Evolutionary conservation across 495 filamentous ascomycete genomes (phyloP), one percentile per base, ranked within the genome.

Genomic region (Penicillium antarcticum): DNA sequence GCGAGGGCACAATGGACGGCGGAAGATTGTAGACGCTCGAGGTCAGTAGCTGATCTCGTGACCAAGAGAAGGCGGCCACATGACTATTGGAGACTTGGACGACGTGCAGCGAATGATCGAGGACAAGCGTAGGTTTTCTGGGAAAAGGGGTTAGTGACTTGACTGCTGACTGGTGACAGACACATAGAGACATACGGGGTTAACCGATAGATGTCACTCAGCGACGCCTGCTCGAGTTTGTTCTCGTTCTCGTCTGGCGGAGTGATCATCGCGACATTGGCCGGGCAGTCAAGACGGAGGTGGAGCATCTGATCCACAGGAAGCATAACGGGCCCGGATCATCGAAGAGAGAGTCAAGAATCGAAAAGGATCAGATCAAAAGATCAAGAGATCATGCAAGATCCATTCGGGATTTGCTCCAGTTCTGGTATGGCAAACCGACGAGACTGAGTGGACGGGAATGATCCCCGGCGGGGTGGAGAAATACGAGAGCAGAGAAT

Each of bases 11-110:
- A 24, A 53, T 39, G 38, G 59, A 41, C 17, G 74, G 74, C 10
- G 55, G 55, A 36, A 69, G 45, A 21, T 70, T 67, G 39, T 76
- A 71, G 33, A 84, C 68, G 17, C 73, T 71, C 11, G 61, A 51
- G 26, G 70, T 66, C 24, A 81, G 17, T 10, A 77, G 63, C 13
- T 75, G 65, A 5, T 72, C 67, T 16, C 72, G 63, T 11, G 58
- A 38, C 14, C 67, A 55, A 2, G 65, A 45, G 51, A 73, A 77
- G 23, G 69, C 53, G 4, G 56, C 44, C 5, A 77, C 53, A 49
- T 81, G 76, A 46, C 77, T 77, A 9, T 74, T 58, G 4, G 81
- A 84, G 3, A 76, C 75, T 19, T 76, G 66, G 23, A 74, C 52
- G 37, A 83, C 69, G 37, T 57, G 61, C 39, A 76, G 68, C 0